These are phyloP conservation scores for Haplosporangium sp. DNA, from an alignment of 371 early-diverging fungal species.

Conservation along the genomic window DNA sequence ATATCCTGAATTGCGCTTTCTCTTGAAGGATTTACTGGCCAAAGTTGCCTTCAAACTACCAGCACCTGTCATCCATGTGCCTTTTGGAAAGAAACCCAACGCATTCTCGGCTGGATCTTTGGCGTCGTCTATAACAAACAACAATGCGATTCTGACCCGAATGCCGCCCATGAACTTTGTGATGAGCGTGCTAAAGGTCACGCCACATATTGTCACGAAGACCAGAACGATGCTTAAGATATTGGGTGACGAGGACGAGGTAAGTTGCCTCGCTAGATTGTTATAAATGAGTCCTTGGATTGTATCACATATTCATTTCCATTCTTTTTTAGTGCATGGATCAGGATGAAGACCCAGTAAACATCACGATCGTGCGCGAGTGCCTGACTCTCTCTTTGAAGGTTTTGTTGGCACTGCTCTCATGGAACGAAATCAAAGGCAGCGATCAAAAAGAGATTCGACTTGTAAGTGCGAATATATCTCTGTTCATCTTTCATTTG, in stretches of 20 bases:
- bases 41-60: constrained; percentile 66
- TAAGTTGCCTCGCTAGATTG: constrained; percentile 4
- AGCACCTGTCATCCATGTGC: constrained; percentile 33
- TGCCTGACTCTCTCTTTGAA: constrained; percentile 61
- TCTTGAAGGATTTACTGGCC: constrained; percentile 63
- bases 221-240: constrained; percentile 23
- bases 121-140: neutral
- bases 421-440: constrained; percentile 67
- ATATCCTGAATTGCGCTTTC: constrained; percentile 58
- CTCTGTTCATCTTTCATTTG: neutral
- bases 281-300: neutral
- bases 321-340: constrained; percentile 10
- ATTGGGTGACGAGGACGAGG: constrained; percentile 35
- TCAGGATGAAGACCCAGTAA: constrained; percentile 9
- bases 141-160: constrained; percentile 53
- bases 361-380: constrained; percentile 21
- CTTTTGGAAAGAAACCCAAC: constrained; percentile 60
- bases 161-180: constrained; percentile 56
- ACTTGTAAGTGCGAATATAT: constrained; percentile 14
- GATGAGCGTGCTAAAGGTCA: constrained; percentile 39
- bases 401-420: constrained; percentile 59
- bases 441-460: constrained; percentile 56
- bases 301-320: neutral
- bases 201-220: constrained; percentile 27
- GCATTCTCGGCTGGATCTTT: constrained; percentile 5